phyloP scores from a whole-genome alignment of 257 asterid genomes.

The Ehretia macrophylla region DNA sequence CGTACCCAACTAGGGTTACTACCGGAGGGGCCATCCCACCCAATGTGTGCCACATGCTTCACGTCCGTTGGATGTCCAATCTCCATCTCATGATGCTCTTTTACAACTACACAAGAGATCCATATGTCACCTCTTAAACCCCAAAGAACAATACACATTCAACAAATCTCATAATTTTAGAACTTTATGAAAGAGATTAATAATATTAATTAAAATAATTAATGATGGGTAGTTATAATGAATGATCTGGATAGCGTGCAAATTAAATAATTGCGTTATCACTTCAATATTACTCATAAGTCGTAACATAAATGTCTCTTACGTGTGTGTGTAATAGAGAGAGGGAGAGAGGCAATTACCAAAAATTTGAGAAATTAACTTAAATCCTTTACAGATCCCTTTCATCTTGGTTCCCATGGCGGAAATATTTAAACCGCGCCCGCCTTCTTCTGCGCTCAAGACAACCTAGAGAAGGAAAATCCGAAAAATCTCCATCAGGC shows the following conservation, averaged over 20 bases:
- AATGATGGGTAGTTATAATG: no score
- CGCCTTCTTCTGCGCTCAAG: no score
- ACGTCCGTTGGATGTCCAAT: conserved; percentile 73
- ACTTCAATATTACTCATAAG: no score
- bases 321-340: no score
- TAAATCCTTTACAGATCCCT: conserved; percentile 78
- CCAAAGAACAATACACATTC: not conserved
- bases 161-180: no score
- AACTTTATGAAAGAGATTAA: no score
- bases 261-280: no score
- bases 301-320: no score
- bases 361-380: conserved; percentile 64
- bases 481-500: not conserved
- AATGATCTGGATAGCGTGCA: no score
- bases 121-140: no score
- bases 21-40: conserved; percentile 59
- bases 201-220: no score
- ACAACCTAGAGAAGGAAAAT: no score
- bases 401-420: conserved; percentile 43
- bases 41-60: conserved; percentile 66
- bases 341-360: conserved; percentile 29
- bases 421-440: not conserved
- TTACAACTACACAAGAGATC: conserved; percentile 33
- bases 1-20: conserved; percentile 64
- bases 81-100: conserved; percentile 53